Conservation (phyloP, 208 protist genomes). For the Leishmania guyanensis region DNA sequence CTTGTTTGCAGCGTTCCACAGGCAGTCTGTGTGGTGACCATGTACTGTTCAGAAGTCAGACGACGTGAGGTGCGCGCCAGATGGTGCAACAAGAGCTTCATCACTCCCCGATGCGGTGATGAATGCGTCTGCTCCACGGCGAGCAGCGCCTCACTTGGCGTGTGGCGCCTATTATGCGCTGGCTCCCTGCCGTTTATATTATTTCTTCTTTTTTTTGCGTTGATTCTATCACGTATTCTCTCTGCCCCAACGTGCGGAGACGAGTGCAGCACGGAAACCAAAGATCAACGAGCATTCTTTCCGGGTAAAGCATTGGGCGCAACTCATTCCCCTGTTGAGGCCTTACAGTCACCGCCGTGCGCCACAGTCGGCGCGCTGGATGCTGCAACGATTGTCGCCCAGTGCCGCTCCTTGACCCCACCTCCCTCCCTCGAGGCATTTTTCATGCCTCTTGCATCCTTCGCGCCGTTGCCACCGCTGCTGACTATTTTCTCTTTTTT, state of each 20-base stretch:
- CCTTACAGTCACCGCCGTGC: background rate
- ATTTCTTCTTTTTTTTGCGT: background rate
- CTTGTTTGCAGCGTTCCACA: background rate
- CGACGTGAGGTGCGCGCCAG: background rate
- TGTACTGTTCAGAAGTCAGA: background rate
- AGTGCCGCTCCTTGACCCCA: background rate
- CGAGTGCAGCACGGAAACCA: background rate
- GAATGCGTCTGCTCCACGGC: slow-evolving; percentile 9
- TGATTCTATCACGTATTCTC: slow-evolving; percentile 8
- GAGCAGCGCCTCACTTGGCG: background rate
- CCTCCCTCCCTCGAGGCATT: background rate
- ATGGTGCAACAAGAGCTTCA: background rate
- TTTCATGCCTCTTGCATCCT: background rate
- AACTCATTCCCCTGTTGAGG: background rate
- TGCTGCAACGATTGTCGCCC: background rate
- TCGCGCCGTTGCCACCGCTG: slow-evolving; percentile 11
- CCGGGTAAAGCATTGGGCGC: background rate
- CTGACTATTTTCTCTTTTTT: background rate
- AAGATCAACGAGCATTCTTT: too few relatives aligned
- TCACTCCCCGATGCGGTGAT: slow-evolving; percentile 16
- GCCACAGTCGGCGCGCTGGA: background rate
- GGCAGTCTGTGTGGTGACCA: background rate
- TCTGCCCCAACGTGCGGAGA: background rate
- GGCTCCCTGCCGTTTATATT: background rate
- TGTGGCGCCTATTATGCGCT: background rate